Conservation (phyloP, 2,329 filamentous ascomycete species). For the Talaromyces sp. region DNA sequence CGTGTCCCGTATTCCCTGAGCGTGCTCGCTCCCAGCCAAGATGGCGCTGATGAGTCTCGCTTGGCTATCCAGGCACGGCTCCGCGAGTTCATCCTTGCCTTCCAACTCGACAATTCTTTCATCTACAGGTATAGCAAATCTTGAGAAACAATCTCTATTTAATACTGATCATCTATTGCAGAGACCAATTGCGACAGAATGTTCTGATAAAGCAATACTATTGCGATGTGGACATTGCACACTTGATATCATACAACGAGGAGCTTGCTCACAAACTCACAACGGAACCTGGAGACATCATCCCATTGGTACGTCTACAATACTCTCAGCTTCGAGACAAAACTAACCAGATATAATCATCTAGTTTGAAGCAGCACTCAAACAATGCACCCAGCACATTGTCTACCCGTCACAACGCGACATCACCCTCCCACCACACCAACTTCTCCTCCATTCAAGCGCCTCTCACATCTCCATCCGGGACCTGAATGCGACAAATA, state of each 20-base stretch:
- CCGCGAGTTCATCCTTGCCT: conserved; percentile 87
- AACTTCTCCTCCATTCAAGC: conserved; percentile 88
- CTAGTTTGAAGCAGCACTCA: conserved; percentile 86
- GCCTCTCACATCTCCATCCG: conserved; percentile 89
- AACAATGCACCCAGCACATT: conserved; percentile 87
- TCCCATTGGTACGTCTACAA: conserved; percentile 69
- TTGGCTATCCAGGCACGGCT: conserved; percentile 72
- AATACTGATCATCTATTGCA: conserved; percentile 29
- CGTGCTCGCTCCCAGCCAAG: conserved; percentile 65
- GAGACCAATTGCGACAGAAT: conserved; percentile 94
- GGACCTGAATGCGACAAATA: conserved; percentile 85
- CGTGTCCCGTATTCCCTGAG: conserved; percentile 82
- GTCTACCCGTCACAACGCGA: conserved; percentile 71
- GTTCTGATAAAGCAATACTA: conserved; percentile 90
- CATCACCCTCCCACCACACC: conserved; percentile 78
- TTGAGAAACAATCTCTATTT: background rate
- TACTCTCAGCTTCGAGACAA: background rate
- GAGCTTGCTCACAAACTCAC: conserved; percentile 85
- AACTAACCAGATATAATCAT: conserved; percentile 6
- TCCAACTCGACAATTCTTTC: conserved; percentile 89
- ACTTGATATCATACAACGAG: conserved; percentile 94
- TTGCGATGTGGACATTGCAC: conserved; percentile 92
- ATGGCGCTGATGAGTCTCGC: conserved; percentile 63
- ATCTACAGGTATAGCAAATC: conserved; percentile 68
- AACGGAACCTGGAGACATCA: conserved; percentile 85